Evolutionary conservation across 225 moss, liverwort and hornwort genomes (phyloP), one percentile per base, ranked within the genome.

Genomic region (Anthoceros angustus): DNA sequence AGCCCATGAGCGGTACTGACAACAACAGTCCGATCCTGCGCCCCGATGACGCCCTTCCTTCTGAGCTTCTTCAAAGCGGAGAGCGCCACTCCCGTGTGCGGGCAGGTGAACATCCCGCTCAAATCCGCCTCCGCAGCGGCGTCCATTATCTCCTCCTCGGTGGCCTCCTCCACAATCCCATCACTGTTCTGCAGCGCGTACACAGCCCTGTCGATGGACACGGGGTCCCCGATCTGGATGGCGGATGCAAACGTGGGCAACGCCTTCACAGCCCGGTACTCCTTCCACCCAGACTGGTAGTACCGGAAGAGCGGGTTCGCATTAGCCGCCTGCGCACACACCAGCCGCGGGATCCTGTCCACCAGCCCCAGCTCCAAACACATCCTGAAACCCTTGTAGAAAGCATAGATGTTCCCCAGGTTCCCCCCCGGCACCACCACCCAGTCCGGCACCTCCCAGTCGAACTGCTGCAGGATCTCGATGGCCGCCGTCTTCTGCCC

Each of bases 381-480:
- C 55, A 55, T 55, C 15, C 55, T 18, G n/a, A 55, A 55, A 23
- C 55, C 55, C 55, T 55, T 55, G 55, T 55, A 55, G 55, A 55
- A 55, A 6, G 55, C 55, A 23, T 55, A 55, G 55, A 55, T 55
- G 55, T 55, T 55, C n/a, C 55, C 55, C 6, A 55, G 55, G n/a
- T 55, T 55, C n/a, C 55, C 55, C 0, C 55, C 55, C 7, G 55
- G 55, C n/a, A 55, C 55, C n/a, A 55, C 23, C n/a, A 55, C 55
- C 55, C 55, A 55, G 55, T 55, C 55, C n/a, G 55, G 55, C 55
- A 55, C 55, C 55, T 55, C 55, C 55, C 55, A 55, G 55, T 55
- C 55, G n/a, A 55, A 55, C 55, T 55, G 55, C 55, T 55, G 55
- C 55, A 55, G 55, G 14, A 55, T 55, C 55, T 55, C 55, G 55